These are phyloP conservation scores for Ensete ventricosum DNA, from an alignment of 176 grass and related monocot species.

Conservation along the genomic window DNA sequence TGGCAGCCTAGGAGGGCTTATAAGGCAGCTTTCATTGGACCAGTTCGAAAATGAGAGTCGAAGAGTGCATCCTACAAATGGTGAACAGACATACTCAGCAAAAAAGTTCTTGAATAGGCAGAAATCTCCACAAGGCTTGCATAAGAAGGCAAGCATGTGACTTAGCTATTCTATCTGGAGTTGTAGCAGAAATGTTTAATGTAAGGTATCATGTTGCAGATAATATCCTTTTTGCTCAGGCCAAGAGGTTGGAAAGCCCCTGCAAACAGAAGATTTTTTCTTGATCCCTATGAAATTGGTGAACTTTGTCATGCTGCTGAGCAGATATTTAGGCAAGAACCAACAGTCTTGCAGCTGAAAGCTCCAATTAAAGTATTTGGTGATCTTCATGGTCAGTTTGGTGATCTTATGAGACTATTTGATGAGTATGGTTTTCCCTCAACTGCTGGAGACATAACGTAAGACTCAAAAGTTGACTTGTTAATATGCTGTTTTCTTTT, in stretches of 20 bases:
- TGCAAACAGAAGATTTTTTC: constrained; percentile 80
- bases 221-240: constrained; percentile 76
- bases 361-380: constrained; percentile 97
- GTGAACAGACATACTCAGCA: constrained; percentile 50
- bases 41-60: constrained; percentile 99
- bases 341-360: constrained; percentile 94
- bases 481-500: neutral
- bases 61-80: constrained; percentile 80
- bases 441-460: constrained; percentile 94
- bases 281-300: constrained; percentile 92
- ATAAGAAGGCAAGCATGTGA: constrained; percentile 58
- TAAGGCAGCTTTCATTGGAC: constrained; percentile 87
- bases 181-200: constrained; percentile 13
- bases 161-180: constrained; percentile 15
- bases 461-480: constrained; percentile 20
- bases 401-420: constrained; percentile 92
- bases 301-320: constrained; percentile 93
- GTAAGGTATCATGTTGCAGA: constrained; percentile 31
- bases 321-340: constrained; percentile 97
- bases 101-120: constrained; percentile 83
- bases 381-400: constrained; percentile 98
- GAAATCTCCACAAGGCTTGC: constrained; percentile 85
- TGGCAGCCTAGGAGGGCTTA: constrained; percentile 84
- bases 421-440: constrained; percentile 98
- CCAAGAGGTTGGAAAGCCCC: constrained; percentile 89